Evolutionary conservation across 2,329 filamentous ascomycete species (phyloP), one percentile per base, ranked within the genome.

Genomic region (Aspergillus arachidicola): DNA sequence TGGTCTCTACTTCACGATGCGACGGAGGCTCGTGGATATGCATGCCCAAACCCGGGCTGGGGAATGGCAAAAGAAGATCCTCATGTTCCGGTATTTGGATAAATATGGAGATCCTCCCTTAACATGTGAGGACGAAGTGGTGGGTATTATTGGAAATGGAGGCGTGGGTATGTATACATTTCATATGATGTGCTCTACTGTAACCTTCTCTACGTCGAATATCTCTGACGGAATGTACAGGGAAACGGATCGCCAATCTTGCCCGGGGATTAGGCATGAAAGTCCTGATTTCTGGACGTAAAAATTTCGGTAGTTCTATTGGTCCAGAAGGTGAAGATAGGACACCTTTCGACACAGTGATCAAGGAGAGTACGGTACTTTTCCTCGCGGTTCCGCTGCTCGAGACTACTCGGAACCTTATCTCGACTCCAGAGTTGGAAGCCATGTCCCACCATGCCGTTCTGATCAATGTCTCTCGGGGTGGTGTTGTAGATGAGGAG

Each of bases 61-160:
- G 26, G 76, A 78, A 46, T 85, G 83, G 83, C 75, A 73, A 62
- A 75, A 75, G n/a, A 76, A 30, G 4, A 30, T 72, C 38, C 64
- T 81, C 64, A 76, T 80, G 63, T 71, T 61, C 63, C 65, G 71
- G 43, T 69, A 59, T 43, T 62, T 68, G 54, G 71, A 67, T 32
- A 67, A 59, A 30, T 65, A 72, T 14, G 78, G 67, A 11, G 68
- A 68, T 32, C 77, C 80, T 28, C 81, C 82, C 48, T 66, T 83
- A 66, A 82, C 79, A 1, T 82, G 80, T 69, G 71, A 74, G 23
- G 82, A 85, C 61, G 83, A 85, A 71, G 77, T 80, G 3, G 69
- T 83, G 65, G 83, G 81, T 1, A 77, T 85, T 60, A 72, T 85
- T 58, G 83, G 83, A 1, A 84, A 84, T 70, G 84, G 84, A 1